A percentile compares a stretch with the other conserved stretches of the same genome.
phyloP scores from a whole-genome alignment of 805 yeast genomes.

The Torulaspora maleeae region DNA sequence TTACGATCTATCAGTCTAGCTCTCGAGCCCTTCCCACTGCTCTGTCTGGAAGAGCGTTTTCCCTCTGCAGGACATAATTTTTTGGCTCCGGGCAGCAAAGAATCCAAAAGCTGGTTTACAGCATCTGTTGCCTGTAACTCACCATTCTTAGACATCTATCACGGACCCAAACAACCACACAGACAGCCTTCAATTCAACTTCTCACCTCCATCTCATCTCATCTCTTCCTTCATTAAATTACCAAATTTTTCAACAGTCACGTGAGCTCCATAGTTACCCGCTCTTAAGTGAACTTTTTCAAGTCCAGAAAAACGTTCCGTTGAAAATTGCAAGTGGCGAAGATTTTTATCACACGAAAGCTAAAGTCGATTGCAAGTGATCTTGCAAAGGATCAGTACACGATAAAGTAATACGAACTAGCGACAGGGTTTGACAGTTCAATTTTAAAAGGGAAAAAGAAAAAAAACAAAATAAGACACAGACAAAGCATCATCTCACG shows the following conservation, averaged over 20 bases:
- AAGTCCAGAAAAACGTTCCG: slow-evolving; percentile 1
- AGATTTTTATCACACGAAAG: slow-evolving; percentile 7
- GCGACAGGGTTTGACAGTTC: slow-evolving; percentile 2
- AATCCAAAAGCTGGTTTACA: slow-evolving; percentile 40
- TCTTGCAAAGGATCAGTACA: slow-evolving; percentile 5
- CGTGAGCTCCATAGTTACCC: not conserved
- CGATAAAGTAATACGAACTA: slow-evolving; percentile 13
- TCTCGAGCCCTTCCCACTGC: slow-evolving; percentile 27
- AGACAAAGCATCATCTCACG: slow-evolving; percentile 1
- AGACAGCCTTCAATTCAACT: not conserved
- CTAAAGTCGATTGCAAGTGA: slow-evolving; percentile 2
- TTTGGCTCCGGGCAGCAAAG: slow-evolving; percentile 38
- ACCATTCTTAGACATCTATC: slow-evolving; percentile 27
- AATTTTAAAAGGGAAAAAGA: slow-evolving; percentile 9
- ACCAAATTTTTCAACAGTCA: slow-evolving; percentile 5
- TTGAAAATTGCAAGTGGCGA: slow-evolving; percentile 9
- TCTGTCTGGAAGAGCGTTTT: slow-evolving; percentile 1
- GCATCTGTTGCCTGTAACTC: slow-evolving; percentile 38
- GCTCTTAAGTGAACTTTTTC: not conserved
- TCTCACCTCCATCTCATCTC: slow-evolving; percentile 7
- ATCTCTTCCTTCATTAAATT: slow-evolving; percentile 1
- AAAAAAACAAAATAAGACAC: slow-evolving; percentile 8
- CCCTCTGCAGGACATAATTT: slow-evolving; percentile 11
- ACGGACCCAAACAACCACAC: not conserved
- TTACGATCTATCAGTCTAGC: slow-evolving; percentile 40